phyloP scores from a whole-genome alignment of 2,329 filamentous ascomycete species.

The Lecanicillium sp. region DNA sequence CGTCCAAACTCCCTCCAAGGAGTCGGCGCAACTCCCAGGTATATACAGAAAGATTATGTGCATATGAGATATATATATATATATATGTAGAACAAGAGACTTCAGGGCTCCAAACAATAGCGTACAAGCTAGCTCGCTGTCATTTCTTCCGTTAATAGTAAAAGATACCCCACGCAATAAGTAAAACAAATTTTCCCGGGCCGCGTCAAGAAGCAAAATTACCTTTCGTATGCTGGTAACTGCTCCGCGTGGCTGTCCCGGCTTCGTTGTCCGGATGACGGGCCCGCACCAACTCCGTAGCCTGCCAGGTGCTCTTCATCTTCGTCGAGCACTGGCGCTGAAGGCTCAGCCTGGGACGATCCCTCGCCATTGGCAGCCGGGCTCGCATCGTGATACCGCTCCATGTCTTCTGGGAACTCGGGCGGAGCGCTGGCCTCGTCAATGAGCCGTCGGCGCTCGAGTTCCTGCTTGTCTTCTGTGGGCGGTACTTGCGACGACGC shows the following conservation, averaged over 20 bases:
- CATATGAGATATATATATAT: not conserved
- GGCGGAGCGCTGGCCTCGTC: slow-evolving; percentile 57
- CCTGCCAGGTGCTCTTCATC: slow-evolving; percentile 43
- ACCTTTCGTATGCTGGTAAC: slow-evolving; percentile 32
- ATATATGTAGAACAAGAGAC: not conserved
- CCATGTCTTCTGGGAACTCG: slow-evolving; percentile 46
- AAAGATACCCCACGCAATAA: too few species aligned
- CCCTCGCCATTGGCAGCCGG: slow-evolving; percentile 17
- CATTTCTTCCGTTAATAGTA: too few species aligned
- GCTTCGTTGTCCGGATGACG: slow-evolving; percentile 12
- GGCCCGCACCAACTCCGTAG: slow-evolving; percentile 17
- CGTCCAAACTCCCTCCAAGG: slow-evolving; percentile 1
- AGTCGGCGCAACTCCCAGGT: not conserved
- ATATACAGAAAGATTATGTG: not conserved
- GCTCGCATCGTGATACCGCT: slow-evolving; percentile 23
- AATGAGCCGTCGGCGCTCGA: slow-evolving; percentile 59
- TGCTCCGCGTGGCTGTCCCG: slow-evolving; percentile 20
- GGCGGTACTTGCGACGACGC: slow-evolving; percentile 17
- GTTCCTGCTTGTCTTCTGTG: slow-evolving; percentile 71
- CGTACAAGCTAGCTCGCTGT: too few species aligned
- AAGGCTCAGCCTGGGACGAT: slow-evolving; percentile 30
- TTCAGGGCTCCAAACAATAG: not conserved
- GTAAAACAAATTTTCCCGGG: too few species aligned
- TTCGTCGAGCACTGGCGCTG: slow-evolving; percentile 51
- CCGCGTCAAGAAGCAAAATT: too few species aligned